phyloP scores from a whole-genome alignment of 1,284 basidiomycete species.

The Tremellales sp. region DNA sequence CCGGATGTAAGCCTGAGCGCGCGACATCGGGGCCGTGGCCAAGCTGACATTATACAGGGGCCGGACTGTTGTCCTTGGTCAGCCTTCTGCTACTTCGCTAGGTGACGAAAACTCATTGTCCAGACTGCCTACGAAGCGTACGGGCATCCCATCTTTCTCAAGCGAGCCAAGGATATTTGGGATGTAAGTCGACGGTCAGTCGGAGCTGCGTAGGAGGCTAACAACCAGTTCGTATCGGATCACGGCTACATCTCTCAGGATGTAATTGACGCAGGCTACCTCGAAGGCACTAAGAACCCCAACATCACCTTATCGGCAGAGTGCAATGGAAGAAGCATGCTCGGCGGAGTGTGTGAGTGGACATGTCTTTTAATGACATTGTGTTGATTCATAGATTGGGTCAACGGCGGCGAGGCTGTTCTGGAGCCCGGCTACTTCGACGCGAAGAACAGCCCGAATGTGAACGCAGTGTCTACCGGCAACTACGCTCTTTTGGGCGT shows the following conservation, averaged over 20 bases:
- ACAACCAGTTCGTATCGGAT: constrained; percentile 6
- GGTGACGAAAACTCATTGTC: background rate
- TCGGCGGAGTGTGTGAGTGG: constrained; percentile 18
- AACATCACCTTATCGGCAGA: constrained; percentile 2
- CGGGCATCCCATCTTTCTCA: constrained; percentile 12
- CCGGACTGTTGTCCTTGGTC: constrained; percentile 5
- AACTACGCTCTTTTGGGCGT: constrained; percentile 13
- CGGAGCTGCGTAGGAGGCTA: background rate
- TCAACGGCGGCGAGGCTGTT: constrained; percentile 6
- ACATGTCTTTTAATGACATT: background rate
- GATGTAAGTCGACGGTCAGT: too few relatives aligned
- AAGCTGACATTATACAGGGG: too few relatives aligned
- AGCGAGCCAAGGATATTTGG: constrained; percentile 8
- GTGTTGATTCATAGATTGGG: constrained; percentile 12
- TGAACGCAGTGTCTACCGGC: constrained; percentile 18
- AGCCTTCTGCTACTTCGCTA: background rate
- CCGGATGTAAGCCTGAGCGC: too few relatives aligned
- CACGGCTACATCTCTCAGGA: constrained; percentile 7
- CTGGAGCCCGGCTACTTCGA: background rate
- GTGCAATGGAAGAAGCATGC: constrained; percentile 16
- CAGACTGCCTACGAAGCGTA: constrained; percentile 15
- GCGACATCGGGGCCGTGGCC: too few relatives aligned
- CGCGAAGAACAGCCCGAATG: background rate
- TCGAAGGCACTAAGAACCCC: constrained; percentile 13
- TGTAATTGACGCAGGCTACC: constrained; percentile 7